Conservation (phyloP, 108 stramenopile species). For the Conticribra guillardii region DNA sequence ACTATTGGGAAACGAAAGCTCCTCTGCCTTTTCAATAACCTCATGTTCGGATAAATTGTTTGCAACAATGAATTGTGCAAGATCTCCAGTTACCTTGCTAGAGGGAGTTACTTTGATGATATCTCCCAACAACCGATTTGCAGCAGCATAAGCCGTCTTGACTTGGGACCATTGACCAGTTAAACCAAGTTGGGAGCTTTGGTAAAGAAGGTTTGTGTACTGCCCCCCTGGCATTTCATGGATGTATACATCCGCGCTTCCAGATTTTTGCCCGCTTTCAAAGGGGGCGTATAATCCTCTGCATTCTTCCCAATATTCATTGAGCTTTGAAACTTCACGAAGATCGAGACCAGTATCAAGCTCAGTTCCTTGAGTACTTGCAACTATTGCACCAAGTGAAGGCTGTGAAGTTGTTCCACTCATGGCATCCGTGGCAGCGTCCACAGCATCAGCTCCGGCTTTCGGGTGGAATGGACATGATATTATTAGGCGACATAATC, state of each 20-base stretch:
- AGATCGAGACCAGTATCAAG: constrained; percentile 90
- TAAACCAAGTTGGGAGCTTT: constrained; percentile 90
- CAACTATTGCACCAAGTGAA: constrained; percentile 92
- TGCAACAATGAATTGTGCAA: constrained; percentile 96
- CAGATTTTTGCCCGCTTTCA: constrained; percentile 95
- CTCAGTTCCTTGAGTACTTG: constrained; percentile 76
- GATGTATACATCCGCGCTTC: constrained; percentile 91
- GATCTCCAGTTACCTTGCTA: constrained; percentile 95
- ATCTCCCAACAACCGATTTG: constrained; percentile 94
- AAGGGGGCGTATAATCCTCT: constrained; percentile 96
- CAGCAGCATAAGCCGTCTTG: constrained; percentile 91
- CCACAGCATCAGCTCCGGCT: constrained; percentile 97
- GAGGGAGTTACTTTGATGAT: constrained; percentile 98
- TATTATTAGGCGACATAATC: too few relatives aligned
- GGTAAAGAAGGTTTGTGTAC: constrained; percentile 97
- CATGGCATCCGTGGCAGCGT: constrained; percentile 94
- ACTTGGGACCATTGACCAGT: constrained; percentile 92
- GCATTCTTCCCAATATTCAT: constrained; percentile 95
- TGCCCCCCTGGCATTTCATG: constrained; percentile 97
- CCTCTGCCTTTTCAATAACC: constrained; percentile 87
- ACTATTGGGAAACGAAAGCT: constrained; percentile 87
- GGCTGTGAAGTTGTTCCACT: constrained; percentile 96
- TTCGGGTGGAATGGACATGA: too few relatives aligned
- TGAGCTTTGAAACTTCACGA: constrained; percentile 65
- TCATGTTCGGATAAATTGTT: constrained; percentile 91